These are phyloP conservation scores for Nowakowskiella sp. DNA, from an alignment of 192 early-diverging fungal genomes.

Conservation along the genomic window DNA sequence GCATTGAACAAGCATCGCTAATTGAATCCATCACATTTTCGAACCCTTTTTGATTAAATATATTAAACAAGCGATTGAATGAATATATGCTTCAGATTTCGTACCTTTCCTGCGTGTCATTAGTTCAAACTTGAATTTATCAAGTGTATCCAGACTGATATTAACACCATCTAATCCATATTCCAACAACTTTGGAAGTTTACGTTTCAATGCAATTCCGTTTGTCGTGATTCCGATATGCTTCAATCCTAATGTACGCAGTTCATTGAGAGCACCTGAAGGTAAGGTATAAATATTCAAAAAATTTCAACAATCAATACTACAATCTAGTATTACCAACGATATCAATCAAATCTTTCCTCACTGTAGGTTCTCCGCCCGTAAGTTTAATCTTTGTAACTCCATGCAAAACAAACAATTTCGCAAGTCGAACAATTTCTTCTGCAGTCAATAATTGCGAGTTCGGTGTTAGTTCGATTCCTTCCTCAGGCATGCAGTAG, in stretches of 20 bases:
- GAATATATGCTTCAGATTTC: too few species aligned
- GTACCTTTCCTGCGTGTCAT: slow-evolving; percentile 77
- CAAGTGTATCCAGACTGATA: slow-evolving; percentile 86
- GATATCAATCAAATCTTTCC: slow-evolving; percentile 81
- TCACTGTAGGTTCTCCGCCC: slow-evolving; percentile 92
- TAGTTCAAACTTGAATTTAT: slow-evolving; percentile 77
- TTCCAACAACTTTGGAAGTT: slow-evolving; percentile 59
- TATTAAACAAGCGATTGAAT: too few species aligned
- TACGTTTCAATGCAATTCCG: slow-evolving; percentile 81
- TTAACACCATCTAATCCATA: slow-evolving; percentile 82
- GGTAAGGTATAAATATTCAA: neutral
- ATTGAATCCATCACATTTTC: slow-evolving; percentile 72
- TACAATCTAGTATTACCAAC: slow-evolving; percentile 44
- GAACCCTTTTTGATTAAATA: slow-evolving; percentile 37
- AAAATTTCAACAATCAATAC: neutral
- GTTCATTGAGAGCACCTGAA: slow-evolving; percentile 56
- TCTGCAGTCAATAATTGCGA: slow-evolving; percentile 63
- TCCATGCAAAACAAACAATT: slow-evolving; percentile 79
- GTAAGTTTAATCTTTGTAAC: slow-evolving; percentile 93
- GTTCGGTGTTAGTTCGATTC: slow-evolving; percentile 53
- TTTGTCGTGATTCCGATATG: slow-evolving; percentile 91
- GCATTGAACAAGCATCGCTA: slow-evolving; percentile 53
- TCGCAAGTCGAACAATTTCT: slow-evolving; percentile 75
- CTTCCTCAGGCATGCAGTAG: slow-evolving; percentile 95
- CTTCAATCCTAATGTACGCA: slow-evolving; percentile 65